Conservation (phyloP, 768 basidiomycete species). For the Dictyophora rubrovolvata region DNA sequence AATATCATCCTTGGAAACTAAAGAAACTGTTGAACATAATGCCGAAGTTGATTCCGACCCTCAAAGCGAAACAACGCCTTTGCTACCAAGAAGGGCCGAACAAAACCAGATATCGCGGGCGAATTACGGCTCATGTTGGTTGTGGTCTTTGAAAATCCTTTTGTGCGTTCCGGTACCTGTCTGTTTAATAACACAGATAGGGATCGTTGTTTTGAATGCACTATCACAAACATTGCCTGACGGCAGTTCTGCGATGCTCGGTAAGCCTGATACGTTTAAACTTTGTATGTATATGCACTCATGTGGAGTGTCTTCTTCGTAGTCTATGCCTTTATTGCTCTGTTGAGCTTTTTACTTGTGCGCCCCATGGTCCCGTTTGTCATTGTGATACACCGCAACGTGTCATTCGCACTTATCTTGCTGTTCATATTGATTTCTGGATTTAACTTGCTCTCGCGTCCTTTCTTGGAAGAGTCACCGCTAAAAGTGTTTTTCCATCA, state of each 20-base stretch:
- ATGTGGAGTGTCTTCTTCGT: slow-evolving; percentile 1
- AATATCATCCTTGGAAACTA: slow-evolving; percentile 28
- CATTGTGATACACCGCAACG: slow-evolving; percentile 34
- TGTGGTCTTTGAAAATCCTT: slow-evolving; percentile 55
- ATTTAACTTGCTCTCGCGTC: slow-evolving; percentile 40
- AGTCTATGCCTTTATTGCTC: slow-evolving; percentile 43
- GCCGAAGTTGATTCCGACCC: slow-evolving; percentile 15
- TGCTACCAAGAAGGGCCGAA: slow-evolving; percentile 23
- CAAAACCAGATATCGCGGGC: slow-evolving; percentile 16
- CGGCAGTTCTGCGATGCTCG: slow-evolving; percentile 38
- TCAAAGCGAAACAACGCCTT: slow-evolving; percentile 48
- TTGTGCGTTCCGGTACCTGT: slow-evolving; percentile 44
- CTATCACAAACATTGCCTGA: slow-evolving; percentile 52
- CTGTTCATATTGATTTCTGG: slow-evolving; percentile 29
- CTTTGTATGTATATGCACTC: background rate
- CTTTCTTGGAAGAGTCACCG: slow-evolving; percentile 51
- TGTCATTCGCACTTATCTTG: slow-evolving; percentile 29
- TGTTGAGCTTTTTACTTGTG: slow-evolving; percentile 40
- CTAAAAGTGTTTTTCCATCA: slow-evolving; percentile 69
- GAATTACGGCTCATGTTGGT: slow-evolving; percentile 16
- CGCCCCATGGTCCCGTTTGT: slow-evolving; percentile 58
- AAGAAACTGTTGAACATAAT: slow-evolving; percentile 13
- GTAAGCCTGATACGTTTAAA: slow-evolving; percentile 26
- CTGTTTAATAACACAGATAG: slow-evolving; percentile 42
- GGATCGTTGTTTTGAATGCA: slow-evolving; percentile 35